Base-by-base conservation (phyloP, 2,329 filamentous ascomycete species). In the Hymenoscyphus linearis region DNA sequence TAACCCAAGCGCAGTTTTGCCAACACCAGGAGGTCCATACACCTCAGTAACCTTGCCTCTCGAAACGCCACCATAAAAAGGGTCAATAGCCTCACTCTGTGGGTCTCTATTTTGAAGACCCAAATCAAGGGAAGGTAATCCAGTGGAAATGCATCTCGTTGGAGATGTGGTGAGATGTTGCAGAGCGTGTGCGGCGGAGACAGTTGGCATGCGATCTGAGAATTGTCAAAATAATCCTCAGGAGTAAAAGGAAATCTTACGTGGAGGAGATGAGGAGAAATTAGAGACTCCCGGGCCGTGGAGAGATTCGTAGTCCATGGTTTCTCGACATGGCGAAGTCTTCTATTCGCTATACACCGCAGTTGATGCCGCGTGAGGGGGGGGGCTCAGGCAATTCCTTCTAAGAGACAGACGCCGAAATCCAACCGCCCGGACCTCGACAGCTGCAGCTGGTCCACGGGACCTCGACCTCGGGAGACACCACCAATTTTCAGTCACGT, bases 1-100 rank as follows among this genome's bases (percentile, higher is more conserved):
- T 60, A 47, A 66, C 66, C 87, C 89, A 68, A 97, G 78, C 13
- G 88, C 81, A 3, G 91, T 96, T 79, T 96, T 97, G 34, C 93
- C 93, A 27, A 84, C 84, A 1, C 92, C 93, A 9, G 91, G 88
- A 12, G 93, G 91, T 0, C 93, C 93, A 83, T 90, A 96, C 56
- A 96, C 77, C 74, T 98, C 93, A 3, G 89, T 90, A 50, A 96
- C 81, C 73, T 91, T 89, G 14, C 92, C 91, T 60, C 86, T 84
- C 63, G 82, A 82, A 55, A 96, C 79, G 3, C 91, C 92, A 18
- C 82, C 80, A 59, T 70, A 69, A 47, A 65, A 54, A 18, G 56
- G 40, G 27, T 66, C 66, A 27, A 36, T 59, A 58, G 12, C 66
- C 62, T 35, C 63, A 34, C 34, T 40, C 22, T 27, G 27, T 10